Percentiles rank a stretch among this genome's conserved stretches.
Evolutionary conservation across 2,329 filamentous ascomycete species (phyloP).

Genomic region (Fusarium agapanthi): DNA sequence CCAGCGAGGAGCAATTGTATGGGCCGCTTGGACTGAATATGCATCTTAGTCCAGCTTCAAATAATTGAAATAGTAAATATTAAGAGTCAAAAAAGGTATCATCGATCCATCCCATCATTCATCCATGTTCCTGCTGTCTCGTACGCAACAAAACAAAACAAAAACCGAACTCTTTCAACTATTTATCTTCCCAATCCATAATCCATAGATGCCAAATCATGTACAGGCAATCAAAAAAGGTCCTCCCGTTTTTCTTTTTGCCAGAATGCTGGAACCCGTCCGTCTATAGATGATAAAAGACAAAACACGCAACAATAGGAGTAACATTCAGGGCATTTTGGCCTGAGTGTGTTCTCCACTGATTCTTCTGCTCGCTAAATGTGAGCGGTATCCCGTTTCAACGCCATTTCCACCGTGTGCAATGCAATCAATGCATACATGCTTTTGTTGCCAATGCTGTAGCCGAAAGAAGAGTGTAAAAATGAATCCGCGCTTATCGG

Average conservation of each 20-base stretch:
- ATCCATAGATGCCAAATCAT: slow-evolving; percentile 3
- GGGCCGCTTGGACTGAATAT: not conserved
- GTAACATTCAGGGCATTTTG: not conserved
- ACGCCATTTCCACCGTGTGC: slow-evolving; percentile 29
- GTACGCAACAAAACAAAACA: slow-evolving; percentile 10
- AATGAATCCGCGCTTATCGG: not conserved
- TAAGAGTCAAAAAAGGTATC: slow-evolving; percentile 28
- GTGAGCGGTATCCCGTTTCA: slow-evolving; percentile 19
- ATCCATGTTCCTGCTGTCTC: slow-evolving; percentile 24
- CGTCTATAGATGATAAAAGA: slow-evolving; percentile 27
- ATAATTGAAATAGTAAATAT: slow-evolving; percentile 15
- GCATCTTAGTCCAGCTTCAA: not conserved
- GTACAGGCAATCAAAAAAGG: not conserved
- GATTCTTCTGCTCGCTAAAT: not conserved
- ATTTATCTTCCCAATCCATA: slow-evolving; percentile 6
- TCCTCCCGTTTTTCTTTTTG: slow-evolving; percentile 2
- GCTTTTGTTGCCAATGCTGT: slow-evolving; percentile 26
- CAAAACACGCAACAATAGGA: not conserved
- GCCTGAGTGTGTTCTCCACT: slow-evolving; percentile 2
- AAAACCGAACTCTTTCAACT: not conserved
- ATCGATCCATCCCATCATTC: slow-evolving; percentile 29
- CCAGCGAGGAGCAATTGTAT: slow-evolving; percentile 18
- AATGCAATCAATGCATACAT: slow-evolving; percentile 29
- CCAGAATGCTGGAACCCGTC: slow-evolving; percentile 24
- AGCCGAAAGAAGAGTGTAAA: slow-evolving; percentile 4